Conservation (phyloP, 441 rosid genomes). For the Pelargonium citronellum region DNA sequence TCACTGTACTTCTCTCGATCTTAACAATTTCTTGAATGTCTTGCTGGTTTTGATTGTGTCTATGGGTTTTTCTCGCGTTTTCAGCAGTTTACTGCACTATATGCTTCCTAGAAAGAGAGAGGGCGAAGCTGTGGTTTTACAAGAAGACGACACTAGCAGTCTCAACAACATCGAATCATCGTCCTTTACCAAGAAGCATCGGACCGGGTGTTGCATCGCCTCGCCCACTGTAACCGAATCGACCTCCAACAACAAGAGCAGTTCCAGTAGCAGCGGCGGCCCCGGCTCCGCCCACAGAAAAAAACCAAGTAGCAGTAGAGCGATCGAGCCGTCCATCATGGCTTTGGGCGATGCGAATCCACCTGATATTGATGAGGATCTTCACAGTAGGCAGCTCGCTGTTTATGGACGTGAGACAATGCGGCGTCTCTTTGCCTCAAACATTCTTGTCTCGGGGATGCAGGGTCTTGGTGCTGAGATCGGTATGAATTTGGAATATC, state of each 20-base stretch:
- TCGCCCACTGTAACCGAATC: conserved; percentile 26
- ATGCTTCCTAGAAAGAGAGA: conserved; percentile 65
- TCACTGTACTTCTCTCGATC: neutral
- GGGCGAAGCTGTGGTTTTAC: conserved; percentile 40
- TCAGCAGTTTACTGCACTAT: conserved; percentile 50
- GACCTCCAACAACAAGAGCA: conserved; percentile 13
- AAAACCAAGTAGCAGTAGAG: conserved; percentile 17
- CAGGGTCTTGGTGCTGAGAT: conserved; percentile 90
- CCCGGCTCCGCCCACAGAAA: conserved; percentile 15
- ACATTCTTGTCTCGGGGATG: conserved; percentile 75
- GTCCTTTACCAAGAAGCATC: conserved; percentile 43
- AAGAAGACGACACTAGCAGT: conserved; percentile 18
- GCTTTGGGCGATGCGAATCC: conserved; percentile 55
- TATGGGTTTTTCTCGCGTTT: conserved; percentile 32
- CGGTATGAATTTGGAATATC: conserved; percentile 33
- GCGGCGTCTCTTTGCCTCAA: conserved; percentile 77
- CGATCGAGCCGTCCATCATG: conserved; percentile 39
- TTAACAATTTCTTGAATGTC: neutral
- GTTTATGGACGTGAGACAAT: conserved; percentile 93
- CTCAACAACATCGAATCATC: conserved; percentile 25
- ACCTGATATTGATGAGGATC: conserved; percentile 81
- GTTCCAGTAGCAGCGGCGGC: conserved; percentile 14
- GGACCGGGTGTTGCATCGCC: conserved; percentile 25
- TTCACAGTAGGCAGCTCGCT: conserved; percentile 91
- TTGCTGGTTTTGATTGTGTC: conserved; percentile 15